phyloP scores from a whole-genome alignment of 1,284 basidiomycete genomes.

The Malassezia psittaci region DNA sequence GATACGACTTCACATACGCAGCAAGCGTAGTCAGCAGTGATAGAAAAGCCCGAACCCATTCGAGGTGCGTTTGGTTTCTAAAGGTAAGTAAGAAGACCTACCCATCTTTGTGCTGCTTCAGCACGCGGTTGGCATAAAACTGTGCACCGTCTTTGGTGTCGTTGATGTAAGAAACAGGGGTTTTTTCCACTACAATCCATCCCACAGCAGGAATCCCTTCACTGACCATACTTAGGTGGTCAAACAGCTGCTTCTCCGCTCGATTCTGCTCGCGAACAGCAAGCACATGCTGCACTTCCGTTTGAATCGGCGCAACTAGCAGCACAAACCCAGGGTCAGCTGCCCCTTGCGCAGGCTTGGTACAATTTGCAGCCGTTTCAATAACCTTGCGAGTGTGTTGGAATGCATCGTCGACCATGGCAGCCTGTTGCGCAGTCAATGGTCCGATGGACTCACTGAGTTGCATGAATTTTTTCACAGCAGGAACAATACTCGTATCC shows the following conservation, averaged over 20 bases:
- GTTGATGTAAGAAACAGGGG: slow-evolving; percentile 70
- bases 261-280: slow-evolving; percentile 73
- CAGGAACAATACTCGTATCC: slow-evolving; percentile 62
- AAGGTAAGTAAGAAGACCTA: background rate
- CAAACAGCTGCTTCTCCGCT: slow-evolving; percentile 69
- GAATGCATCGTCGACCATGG: slow-evolving; percentile 52
- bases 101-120: slow-evolving; percentile 85
- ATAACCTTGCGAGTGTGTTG: slow-evolving; percentile 62
- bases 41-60: slow-evolving; percentile 73
- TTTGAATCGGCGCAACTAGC: slow-evolving; percentile 64
- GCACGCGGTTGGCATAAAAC: slow-evolving; percentile 82
- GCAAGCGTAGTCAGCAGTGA: slow-evolving; percentile 66
- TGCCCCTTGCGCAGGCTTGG: slow-evolving; percentile 57
- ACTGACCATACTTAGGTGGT: slow-evolving; percentile 67
- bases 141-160: slow-evolving; percentile 78
- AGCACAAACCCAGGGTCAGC: slow-evolving; percentile 57
- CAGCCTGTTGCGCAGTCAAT: slow-evolving; percentile 53
- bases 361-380: slow-evolving; percentile 61
- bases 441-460: slow-evolving; percentile 67
- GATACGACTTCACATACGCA: slow-evolving; percentile 74
- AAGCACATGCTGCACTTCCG: slow-evolving; percentile 64
- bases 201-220: slow-evolving; percentile 76
- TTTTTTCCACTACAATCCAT: slow-evolving; percentile 75
- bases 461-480: slow-evolving; percentile 63
- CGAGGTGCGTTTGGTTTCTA: slow-evolving; percentile 66